Percentiles rank a stretch among this genome's conserved stretches.
These are phyloP conservation scores for Trichosporon inkin DNA, from an alignment of 1,284 basidiomycete species.

Conservation along the genomic window DNA sequence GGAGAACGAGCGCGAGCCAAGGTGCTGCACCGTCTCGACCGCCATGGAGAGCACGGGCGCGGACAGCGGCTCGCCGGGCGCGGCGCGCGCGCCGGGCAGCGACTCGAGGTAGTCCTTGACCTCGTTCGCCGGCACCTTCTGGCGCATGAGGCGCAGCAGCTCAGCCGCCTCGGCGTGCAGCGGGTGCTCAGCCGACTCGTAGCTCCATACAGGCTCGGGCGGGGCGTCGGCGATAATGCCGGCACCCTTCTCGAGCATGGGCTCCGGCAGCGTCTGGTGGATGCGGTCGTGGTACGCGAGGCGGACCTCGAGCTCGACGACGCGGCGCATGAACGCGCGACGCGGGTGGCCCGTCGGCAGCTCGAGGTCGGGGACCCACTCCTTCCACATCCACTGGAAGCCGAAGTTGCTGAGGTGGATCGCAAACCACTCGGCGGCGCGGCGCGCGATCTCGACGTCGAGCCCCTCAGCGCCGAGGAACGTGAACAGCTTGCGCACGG, in stretches of 20 bases:
- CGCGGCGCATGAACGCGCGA: conserved; percentile 78
- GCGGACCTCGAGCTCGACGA: conserved; percentile 84
- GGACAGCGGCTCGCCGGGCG: conserved; percentile 57
- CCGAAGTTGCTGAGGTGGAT: conserved; percentile 96
- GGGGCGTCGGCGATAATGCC: conserved; percentile 66
- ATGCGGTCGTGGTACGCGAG: conserved; percentile 93
- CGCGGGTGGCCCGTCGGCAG: conserved; percentile 74
- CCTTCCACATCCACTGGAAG: conserved; percentile 99
- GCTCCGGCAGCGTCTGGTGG: conserved; percentile 77
- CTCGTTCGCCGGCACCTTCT: conserved; percentile 65
- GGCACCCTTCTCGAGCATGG: conserved; percentile 58
- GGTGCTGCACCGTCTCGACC: conserved; percentile 82
- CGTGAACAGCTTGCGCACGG: conserved; percentile 78
- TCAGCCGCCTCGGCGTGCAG: conserved; percentile 73
- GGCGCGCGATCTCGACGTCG: conserved; percentile 73
- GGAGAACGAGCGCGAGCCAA: conserved; percentile 93
- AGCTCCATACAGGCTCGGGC: conserved; percentile 78
- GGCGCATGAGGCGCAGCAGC: conserved; percentile 75
- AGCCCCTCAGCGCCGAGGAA: conserved; percentile 66
- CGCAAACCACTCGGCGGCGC: conserved; percentile 92
- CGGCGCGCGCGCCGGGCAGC: conserved; percentile 50
- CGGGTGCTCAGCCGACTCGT: conserved; percentile 70
- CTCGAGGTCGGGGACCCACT: conserved; percentile 87
- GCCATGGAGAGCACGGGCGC: conserved; percentile 68
- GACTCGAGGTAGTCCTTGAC: conserved; percentile 71